These are phyloP conservation scores for Clavispora carvajalis DNA, from an alignment of 805 yeast species.

Conservation along the genomic window DNA sequence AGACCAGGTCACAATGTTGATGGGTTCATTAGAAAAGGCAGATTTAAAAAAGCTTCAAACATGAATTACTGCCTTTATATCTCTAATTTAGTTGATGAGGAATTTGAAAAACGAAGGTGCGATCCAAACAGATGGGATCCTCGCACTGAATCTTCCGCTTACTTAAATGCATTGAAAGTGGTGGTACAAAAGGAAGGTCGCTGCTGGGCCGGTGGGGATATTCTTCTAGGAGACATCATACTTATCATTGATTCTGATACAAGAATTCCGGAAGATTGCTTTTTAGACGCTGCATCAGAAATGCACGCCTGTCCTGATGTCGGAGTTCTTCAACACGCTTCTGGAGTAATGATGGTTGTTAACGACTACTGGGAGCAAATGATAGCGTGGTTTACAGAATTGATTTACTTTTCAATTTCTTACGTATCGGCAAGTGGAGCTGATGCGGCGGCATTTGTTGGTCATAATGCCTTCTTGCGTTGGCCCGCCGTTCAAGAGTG, in stretches of 20 bases:
- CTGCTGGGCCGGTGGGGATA: slow-evolving; percentile 1
- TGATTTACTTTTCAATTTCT: slow-evolving; percentile 1
- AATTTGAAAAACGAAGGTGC: not conserved
- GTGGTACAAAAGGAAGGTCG: not conserved
- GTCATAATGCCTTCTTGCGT: not conserved
- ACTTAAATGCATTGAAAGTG: not conserved
- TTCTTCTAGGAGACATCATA: not conserved
- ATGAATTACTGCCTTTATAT: slow-evolving; percentile 1
- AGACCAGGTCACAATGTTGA: not conserved
- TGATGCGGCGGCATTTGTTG: not conserved
- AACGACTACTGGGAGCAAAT: slow-evolving; percentile 1
- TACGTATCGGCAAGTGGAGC: not conserved
- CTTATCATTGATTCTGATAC: not conserved
- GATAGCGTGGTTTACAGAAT: slow-evolving; percentile 1
- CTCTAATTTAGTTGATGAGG: not conserved
- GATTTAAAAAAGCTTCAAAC: not conserved
- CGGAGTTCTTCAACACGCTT: not conserved
- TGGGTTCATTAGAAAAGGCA: not conserved
- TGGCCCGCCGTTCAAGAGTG: slow-evolving; percentile 1
- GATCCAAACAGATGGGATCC: not conserved
- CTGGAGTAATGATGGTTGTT: slow-evolving; percentile 1
- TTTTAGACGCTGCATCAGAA: not conserved
- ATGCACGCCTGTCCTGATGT: not conserved
- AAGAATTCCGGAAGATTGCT: not conserved
- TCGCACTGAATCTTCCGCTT: not conserved